Evolutionary conservation across 768 basidiomycete species (phyloP).

Genomic region (Lactifluus echinatus): DNA sequence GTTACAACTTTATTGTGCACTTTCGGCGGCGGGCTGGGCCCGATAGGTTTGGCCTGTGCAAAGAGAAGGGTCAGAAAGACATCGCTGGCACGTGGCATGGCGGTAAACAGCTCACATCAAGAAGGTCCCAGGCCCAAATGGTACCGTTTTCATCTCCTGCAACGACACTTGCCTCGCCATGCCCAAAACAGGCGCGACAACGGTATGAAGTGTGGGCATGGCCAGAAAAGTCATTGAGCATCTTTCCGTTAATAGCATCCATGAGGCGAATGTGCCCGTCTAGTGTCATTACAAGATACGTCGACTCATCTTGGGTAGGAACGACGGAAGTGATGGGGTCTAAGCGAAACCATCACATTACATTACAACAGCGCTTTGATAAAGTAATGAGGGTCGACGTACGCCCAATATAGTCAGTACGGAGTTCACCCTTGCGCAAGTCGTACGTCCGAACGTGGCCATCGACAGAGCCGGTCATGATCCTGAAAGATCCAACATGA

Average conservation of each 20-base stretch:
- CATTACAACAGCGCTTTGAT: not conserved
- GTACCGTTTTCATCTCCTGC: slow-evolving; percentile 86
- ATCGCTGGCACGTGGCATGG: not conserved
- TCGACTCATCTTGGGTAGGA: slow-evolving; percentile 70
- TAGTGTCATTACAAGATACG: slow-evolving; percentile 73
- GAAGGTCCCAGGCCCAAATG: slow-evolving; percentile 90
- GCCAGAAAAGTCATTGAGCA: slow-evolving; percentile 79
- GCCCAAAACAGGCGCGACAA: slow-evolving; percentile 73
- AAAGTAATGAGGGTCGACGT: slow-evolving; percentile 28
- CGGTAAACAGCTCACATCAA: slow-evolving; percentile 54
- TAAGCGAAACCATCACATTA: slow-evolving; percentile 29
- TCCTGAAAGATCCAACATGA: slow-evolving; percentile 52
- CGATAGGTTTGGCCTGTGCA: slow-evolving; percentile 56
- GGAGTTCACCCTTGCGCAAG: slow-evolving; percentile 84
- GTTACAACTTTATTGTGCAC: slow-evolving; percentile 80
- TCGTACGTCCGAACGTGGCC: slow-evolving; percentile 92
- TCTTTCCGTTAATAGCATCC: slow-evolving; percentile 71
- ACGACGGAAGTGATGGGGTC: slow-evolving; percentile 83
- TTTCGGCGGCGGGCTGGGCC: slow-evolving; percentile 66
- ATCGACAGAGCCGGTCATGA: slow-evolving; percentile 83
- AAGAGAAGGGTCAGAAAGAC: not conserved
- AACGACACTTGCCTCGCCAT: slow-evolving; percentile 72
- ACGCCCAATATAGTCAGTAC: slow-evolving; percentile 88
- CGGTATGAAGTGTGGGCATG: slow-evolving; percentile 71
- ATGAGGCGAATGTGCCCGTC: slow-evolving; percentile 83